Conservation (phyloP, 352 stramenopile species). For the Phytophthora ohioensis region DNA sequence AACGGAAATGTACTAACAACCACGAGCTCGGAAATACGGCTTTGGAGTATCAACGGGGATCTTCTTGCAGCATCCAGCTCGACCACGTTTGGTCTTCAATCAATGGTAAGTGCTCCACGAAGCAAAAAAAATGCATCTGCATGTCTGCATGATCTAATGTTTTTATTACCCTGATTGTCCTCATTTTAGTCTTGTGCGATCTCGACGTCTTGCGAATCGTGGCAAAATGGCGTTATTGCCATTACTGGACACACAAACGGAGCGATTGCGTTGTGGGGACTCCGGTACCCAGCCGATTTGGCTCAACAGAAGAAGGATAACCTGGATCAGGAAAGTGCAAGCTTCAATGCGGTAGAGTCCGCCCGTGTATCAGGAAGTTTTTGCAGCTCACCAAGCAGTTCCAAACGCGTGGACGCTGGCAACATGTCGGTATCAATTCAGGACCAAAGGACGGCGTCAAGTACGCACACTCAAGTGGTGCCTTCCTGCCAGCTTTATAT, state of each 20-base stretch:
- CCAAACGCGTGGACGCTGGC: not conserved
- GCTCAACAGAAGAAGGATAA: constrained; percentile 38
- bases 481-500: constrained; percentile 79
- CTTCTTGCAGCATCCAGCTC: constrained; percentile 63
- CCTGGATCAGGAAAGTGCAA: constrained; percentile 2
- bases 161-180: constrained; percentile 5
- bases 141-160: not conserved
- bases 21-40: constrained; percentile 57
- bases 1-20: constrained; percentile 72
- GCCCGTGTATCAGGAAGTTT: not conserved
- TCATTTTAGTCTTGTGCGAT: constrained; percentile 55
- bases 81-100: constrained; percentile 51
- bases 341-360: not conserved
- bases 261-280: constrained; percentile 76
- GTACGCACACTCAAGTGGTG: constrained; percentile 46
- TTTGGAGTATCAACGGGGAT: constrained; percentile 87
- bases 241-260: constrained; percentile 78
- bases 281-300: constrained; percentile 70
- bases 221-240: constrained; percentile 74
- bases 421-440: constrained; percentile 19
- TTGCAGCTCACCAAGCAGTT: constrained; percentile 16
- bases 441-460: constrained; percentile 8
- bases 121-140: not conserved
- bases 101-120: constrained; percentile 55
- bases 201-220: constrained; percentile 76